Base-by-base conservation (phyloP, 768 basidiomycete species). In the Sarcodon aspratus region DNA sequence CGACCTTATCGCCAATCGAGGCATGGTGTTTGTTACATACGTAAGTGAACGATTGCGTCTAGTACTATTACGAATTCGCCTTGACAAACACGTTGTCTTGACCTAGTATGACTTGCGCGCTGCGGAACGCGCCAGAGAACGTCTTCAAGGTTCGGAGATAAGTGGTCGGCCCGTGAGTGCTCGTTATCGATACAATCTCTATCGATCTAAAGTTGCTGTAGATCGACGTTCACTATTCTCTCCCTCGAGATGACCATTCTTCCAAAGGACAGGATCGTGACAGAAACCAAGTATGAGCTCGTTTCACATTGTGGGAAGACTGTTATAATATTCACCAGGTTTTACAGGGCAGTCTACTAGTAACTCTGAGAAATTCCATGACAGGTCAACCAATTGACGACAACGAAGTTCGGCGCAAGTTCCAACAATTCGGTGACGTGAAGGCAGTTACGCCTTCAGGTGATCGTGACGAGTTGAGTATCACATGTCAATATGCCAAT, bases 21-120 rank as follows among this genome's bases (percentile, higher is more conserved):
- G 96, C n/a, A 96, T 99, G 89, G 86, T 97, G 11, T 99, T 99
- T 64, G 86, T 98, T 42, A 99, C 95, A 44, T 99, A 90, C 63
- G 96, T 98, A 69, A 78, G 95, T 79, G 45, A 42, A 27, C 21
- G 9, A 18, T 48, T 18, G 7, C 5, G 9, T 9, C 44, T 10
- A 33, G 33, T 48, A 37, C 27, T 44, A 13, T 9, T 8, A 32
- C 37, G 38, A 36, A 46, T 36, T 12, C 7, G 18, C 10, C 32
- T 46, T 45, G 31, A 46, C 17, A 38, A 15, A 32, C 33, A 36
- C 50, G n/a, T 33, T 32, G 33, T 8, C 11, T 9, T 38, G 42
- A 18, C 45, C 12, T 59, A 99, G 96, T 97, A 68, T 63, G 96
- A 99, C 64, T 65, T 96, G 12, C 80, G 96, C 52, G 88, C 91